Evolutionary conservation across 352 stramenopile species (phyloP).

Genomic region (Phytophthora hibernalis): DNA sequence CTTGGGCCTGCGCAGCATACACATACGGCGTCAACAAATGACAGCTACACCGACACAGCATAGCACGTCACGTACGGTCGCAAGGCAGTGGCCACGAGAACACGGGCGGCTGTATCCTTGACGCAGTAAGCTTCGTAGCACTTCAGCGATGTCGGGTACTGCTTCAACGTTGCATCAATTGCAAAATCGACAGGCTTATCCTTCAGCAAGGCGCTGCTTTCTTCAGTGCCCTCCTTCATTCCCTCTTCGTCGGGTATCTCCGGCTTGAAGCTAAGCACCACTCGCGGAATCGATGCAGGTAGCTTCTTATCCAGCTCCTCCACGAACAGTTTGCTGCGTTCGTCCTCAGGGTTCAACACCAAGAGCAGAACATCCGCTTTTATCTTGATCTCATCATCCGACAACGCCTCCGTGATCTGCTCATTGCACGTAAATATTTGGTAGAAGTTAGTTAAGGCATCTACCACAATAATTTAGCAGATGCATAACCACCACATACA

Average conservation of each 20-base stretch:
- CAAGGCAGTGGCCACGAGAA: constrained; percentile 59
- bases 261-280: constrained; percentile 66
- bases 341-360: constrained; percentile 65
- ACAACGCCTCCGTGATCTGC: constrained; percentile 72
- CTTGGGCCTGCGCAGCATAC: constrained; percentile 40
- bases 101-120: constrained; percentile 37
- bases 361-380: constrained; percentile 78
- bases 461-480: background rate
- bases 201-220: constrained; percentile 23
- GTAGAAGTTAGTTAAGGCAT: background rate
- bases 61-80: constrained; percentile 50
- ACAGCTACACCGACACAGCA: background rate
- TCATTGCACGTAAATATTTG: constrained; percentile 14
- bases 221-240: constrained; percentile 17
- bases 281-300: constrained; percentile 56
- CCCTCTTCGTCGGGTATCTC: constrained; percentile 26
- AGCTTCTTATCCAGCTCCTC: constrained; percentile 68
- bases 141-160: constrained; percentile 50
- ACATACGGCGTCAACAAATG: background rate
- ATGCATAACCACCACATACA: constrained; percentile 37
- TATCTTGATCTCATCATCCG: constrained; percentile 70
- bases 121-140: constrained; percentile 51
- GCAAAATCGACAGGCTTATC: constrained; percentile 41
- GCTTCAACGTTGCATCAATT: constrained; percentile 63
- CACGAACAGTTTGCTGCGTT: constrained; percentile 48